These are phyloP conservation scores for Linaria vulgaris DNA, from an alignment of 257 asterid genomes.

Conservation along the genomic window DNA sequence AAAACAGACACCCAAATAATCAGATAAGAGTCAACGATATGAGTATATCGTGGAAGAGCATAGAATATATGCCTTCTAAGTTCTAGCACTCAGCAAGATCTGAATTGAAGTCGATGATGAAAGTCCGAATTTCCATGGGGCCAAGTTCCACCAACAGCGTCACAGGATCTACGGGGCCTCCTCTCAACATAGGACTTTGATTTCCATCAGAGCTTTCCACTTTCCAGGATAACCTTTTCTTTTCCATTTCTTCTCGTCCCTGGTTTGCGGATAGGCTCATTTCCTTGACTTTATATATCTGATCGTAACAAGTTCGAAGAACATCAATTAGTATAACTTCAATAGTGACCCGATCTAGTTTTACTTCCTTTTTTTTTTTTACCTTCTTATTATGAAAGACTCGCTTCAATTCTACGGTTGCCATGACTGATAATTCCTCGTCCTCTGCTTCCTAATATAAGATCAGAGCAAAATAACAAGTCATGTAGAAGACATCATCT, in stretches of 20 bases:
- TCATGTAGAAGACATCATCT: no score
- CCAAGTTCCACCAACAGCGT: slow-evolving; percentile 59
- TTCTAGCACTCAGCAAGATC: background rate
- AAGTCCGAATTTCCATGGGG: slow-evolving; percentile 75
- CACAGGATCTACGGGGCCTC: slow-evolving; percentile 54
- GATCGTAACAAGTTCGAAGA: slow-evolving; percentile 14
- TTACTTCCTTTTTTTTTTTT: background rate
- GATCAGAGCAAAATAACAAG: background rate
- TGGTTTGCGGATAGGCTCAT: slow-evolving; percentile 61
- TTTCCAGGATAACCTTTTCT: slow-evolving; percentile 50
- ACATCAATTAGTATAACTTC: background rate
- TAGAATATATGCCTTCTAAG: background rate
- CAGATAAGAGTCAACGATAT: no score
- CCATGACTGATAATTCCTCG: slow-evolving; percentile 39
- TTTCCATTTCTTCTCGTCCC: slow-evolving; percentile 57
- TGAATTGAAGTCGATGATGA: slow-evolving; percentile 36
- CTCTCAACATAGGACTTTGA: slow-evolving; percentile 33
- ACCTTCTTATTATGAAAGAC: slow-evolving; percentile 51
- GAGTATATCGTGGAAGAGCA: no score
- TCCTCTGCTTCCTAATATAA: slow-evolving; percentile 51
- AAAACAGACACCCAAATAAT: no score
- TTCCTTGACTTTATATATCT: slow-evolving; percentile 39
- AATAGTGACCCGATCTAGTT: background rate
- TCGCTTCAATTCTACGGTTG: slow-evolving; percentile 50
- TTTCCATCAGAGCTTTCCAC: slow-evolving; percentile 31